These are phyloP conservation scores for Candolleomyces aberdarensis DNA, from an alignment of 768 basidiomycete genomes.

Conservation along the genomic window DNA sequence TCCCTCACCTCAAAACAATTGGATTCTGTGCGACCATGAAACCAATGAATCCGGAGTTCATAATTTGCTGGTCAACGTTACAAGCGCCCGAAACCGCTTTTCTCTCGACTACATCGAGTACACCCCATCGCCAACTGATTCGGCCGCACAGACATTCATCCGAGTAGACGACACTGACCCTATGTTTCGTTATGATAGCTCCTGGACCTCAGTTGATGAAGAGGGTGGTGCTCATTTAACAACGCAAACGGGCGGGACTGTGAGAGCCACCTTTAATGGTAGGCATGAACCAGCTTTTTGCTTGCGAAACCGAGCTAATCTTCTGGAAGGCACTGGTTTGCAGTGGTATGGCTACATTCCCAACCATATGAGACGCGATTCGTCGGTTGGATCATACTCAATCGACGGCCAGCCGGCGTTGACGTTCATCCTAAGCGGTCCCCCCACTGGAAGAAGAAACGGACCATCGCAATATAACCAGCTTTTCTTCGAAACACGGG, in stretches of 20 bases:
- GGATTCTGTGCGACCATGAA: not conserved
- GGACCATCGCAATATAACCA: slow-evolving; percentile 1
- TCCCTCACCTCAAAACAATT: not conserved
- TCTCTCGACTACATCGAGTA: not conserved
- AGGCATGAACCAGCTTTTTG: too few relatives aligned
- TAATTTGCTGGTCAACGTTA: not conserved
- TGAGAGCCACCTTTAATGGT: not conserved
- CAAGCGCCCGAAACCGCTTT: not conserved
- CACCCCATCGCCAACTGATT: not conserved
- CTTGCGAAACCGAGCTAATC: not conserved
- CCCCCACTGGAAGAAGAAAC: not conserved
- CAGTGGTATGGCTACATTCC: not conserved
- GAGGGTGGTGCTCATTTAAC: not conserved
- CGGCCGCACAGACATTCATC: not conserved
- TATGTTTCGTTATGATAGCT: not conserved
- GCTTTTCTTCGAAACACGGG: slow-evolving; percentile 5
- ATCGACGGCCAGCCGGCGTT: not conserved
- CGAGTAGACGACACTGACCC: not conserved
- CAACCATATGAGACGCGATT: not conserved
- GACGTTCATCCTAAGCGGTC: not conserved
- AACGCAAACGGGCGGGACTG: not conserved
- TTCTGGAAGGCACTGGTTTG: not conserved
- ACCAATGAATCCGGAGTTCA: not conserved
- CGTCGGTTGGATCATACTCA: not conserved
- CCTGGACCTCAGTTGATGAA: not conserved